Base-by-base conservation (phyloP, 1,284 basidiomycete species). In the Trichosporon ovoides region DNA sequence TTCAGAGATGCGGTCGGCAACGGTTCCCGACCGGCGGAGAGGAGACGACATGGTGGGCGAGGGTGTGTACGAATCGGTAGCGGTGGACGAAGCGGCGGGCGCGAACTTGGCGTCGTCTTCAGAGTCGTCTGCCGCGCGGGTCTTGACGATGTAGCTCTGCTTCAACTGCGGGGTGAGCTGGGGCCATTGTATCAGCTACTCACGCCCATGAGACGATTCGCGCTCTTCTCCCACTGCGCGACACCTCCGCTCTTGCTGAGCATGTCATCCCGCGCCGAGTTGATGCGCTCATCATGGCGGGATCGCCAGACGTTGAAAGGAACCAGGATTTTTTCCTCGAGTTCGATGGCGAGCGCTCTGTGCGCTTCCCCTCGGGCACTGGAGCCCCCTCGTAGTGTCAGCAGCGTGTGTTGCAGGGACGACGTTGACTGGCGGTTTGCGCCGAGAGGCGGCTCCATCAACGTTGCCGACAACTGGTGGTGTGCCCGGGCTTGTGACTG, bases 61-160 rank as follows among this genome's bases (percentile, higher is more conserved):
- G 12, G 80, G 82, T 2, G 88, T 90, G 72, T 87, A 90, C 60
- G 83, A 84, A 74, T 90, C 87, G 11, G 60, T 16, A 76, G 76
- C 34, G 79, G 59, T 80, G 80, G 64, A 78, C 80, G 67, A 22
- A 16, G 53, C 37, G 12, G 63, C 60, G 2, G 90, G 90, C 5
- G 89, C 88, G 68, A 93, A 93, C 70, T 89, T 89, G 50, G 84
- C 88, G 72, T 93, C 90, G 73, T 94, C 91, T 70, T 91, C 90
- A 28, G 87, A 86, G 71, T 94, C 91, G 65, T 94, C 91, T 3
- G 90, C 90, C 36, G 83, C 82, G 53, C 88, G 83, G 0, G 83
- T 85, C 76, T 91, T 93, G 33, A 80, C 77, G n/a, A 89, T 72
- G 68, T 93, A 93, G 49, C 83, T 80, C 57, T 86, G 82, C 73